Evolutionary conservation across 2,329 filamentous ascomycete genomes (phyloP), one percentile per base, ranked within the genome.

Genomic region (Tolypocladium capitatum): DNA sequence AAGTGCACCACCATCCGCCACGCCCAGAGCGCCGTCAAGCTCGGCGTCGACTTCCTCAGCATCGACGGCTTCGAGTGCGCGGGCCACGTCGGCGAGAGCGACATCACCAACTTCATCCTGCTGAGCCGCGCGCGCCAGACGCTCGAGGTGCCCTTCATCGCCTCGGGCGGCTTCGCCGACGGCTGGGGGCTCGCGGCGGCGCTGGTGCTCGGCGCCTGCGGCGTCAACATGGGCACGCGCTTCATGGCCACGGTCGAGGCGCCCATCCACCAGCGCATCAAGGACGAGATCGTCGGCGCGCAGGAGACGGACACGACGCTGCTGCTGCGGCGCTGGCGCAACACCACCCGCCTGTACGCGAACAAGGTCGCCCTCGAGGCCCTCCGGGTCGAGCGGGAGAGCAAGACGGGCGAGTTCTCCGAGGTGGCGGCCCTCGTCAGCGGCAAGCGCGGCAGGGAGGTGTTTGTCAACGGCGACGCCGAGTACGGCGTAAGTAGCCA

Each of bases 31-130:
- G 92, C 92, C 44, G 77, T 94, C 50, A 95, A 94, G 68, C 81
- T 97, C 35, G 92, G 92, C 53, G 92, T 96, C 5, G 92, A 98
- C 67, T 97, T 98, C 68, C 71, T 98, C 49, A 90, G 84, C 55
- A 97, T 98, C 58, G 92, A 98, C 63, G 92, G 92, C 40, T 97
- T 98, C 63, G 92, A 98, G 68, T 98, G 92, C 69, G 92, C 89
- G 40, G 92, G 76, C 55, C 86, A 92, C 71, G 86, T 92, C 48
- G 86, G 86, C 63, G 86, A 92, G 72, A 82, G 77, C 50, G 87
- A 92, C 66, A 89, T 92, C 57, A 90, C 86, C 51, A 92, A 92
- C 70, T 88, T 92, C 64, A 90, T 92, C 60, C 78, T 98, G 20
- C 78, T 97, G 46, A 84, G 81, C 65, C 76, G 85, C 51, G 91